Conservation (phyloP, 1,284 basidiomycete species). For the Earliella scabrosa region DNA sequence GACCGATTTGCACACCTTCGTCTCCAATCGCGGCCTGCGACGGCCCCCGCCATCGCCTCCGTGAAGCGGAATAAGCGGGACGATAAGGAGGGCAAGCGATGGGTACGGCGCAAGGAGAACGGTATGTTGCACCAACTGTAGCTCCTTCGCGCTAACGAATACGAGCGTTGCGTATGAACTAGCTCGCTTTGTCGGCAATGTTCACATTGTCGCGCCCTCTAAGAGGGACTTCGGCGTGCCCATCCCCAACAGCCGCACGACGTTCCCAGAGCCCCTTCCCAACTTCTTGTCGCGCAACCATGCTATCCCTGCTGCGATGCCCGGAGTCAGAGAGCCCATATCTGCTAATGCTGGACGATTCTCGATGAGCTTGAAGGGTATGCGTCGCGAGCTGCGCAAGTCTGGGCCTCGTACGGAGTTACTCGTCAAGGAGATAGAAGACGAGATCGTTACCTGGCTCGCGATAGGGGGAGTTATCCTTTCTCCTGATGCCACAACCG, state of each 20-base stretch:
- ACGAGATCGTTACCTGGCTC: slow-evolving; percentile 68
- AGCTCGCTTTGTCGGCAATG: slow-evolving; percentile 75
- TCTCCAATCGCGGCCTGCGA: slow-evolving; percentile 17
- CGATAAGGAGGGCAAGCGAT: slow-evolving; percentile 77
- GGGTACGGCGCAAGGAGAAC: slow-evolving; percentile 76
- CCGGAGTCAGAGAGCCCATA: slow-evolving; percentile 47
- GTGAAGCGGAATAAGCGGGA: slow-evolving; percentile 47
- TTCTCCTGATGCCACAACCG: slow-evolving; percentile 46
- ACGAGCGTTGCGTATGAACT: background rate
- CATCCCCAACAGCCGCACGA: slow-evolving; percentile 49
- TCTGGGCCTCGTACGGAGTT: slow-evolving; percentile 61
- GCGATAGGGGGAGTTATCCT: slow-evolving; percentile 57
- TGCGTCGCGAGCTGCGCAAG: slow-evolving; percentile 65
- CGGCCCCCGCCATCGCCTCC: slow-evolving; percentile 12
- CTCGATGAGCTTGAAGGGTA: slow-evolving; percentile 74
- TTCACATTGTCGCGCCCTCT: slow-evolving; percentile 65
- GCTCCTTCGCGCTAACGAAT: background rate
- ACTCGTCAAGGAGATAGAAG: slow-evolving; percentile 68
- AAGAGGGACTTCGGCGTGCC: slow-evolving; percentile 56
- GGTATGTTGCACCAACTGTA: slow-evolving; percentile 44
- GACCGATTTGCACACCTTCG: slow-evolving; percentile 58
- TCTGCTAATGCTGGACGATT: slow-evolving; percentile 76
- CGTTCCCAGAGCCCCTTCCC: slow-evolving; percentile 79
- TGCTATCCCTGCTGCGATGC: slow-evolving; percentile 48
- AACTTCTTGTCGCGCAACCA: slow-evolving; percentile 64